These are phyloP conservation scores for Amesomyces nigricolor DNA, from an alignment of 2,329 filamentous ascomycete genomes.

Conservation along the genomic window DNA sequence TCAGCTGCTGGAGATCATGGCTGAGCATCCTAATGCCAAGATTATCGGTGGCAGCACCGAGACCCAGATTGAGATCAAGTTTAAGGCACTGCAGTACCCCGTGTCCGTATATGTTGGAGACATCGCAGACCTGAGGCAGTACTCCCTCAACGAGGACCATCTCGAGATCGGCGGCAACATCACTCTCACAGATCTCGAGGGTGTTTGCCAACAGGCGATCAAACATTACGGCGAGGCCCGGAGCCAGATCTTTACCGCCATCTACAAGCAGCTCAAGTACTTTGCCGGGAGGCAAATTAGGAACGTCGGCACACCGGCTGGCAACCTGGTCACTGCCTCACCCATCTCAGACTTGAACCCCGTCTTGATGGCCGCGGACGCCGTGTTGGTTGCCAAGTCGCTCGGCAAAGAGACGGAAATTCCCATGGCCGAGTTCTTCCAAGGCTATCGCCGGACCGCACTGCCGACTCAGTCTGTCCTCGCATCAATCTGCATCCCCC, in stretches of 20 bases:
- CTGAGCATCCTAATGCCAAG: conserved; percentile 76
- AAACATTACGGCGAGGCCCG: conserved; percentile 66
- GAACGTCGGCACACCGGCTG: conserved; percentile 94
- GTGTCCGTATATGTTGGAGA: conserved; percentile 90
- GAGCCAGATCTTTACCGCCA: conserved; percentile 80
- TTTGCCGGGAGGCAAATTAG: conserved; percentile 94
- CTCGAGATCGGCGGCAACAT: conserved; percentile 94
- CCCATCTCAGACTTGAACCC: conserved; percentile 97
- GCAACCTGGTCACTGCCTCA: conserved; percentile 88
- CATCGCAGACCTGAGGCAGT: conserved; percentile 82
- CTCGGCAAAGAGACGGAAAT: conserved; percentile 69
- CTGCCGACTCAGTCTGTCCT: conserved; percentile 78
- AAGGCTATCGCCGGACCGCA: conserved; percentile 80
- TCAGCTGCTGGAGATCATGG: conserved; percentile 89
- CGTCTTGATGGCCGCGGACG: conserved; percentile 82
- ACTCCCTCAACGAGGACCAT: conserved; percentile 69
- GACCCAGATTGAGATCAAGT: conserved; percentile 97
- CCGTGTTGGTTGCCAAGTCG: conserved; percentile 75
- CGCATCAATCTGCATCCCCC: conserved; percentile 77
- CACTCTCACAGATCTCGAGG: conserved; percentile 82
- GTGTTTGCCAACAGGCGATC: conserved; percentile 73
- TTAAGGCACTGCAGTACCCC: conserved; percentile 88
- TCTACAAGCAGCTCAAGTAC: conserved; percentile 88
- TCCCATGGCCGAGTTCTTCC: conserved; percentile 91
- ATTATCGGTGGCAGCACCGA: conserved; percentile 95